Percentiles rank a stretch among this genome's conserved stretches.
These are phyloP conservation scores for Suhomyces anneliseae DNA, from an alignment of 1,139 yeast species.

Conservation along the genomic window DNA sequence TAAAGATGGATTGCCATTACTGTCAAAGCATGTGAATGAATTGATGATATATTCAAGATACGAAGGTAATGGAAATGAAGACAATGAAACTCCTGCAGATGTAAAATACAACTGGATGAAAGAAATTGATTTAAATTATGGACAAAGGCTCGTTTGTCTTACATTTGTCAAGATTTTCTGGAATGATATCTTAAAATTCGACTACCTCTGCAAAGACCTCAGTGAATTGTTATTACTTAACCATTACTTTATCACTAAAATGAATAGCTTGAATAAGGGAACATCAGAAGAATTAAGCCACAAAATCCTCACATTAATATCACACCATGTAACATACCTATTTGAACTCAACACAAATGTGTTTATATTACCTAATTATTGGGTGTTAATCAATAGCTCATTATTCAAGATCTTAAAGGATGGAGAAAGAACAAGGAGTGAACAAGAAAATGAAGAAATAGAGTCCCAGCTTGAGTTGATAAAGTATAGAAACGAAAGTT, in stretches of 20 bases:
- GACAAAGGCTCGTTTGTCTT: slow-evolving; percentile 44
- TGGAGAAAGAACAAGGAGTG: slow-evolving; percentile 26
- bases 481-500: slow-evolving; percentile 71
- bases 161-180: slow-evolving; percentile 68
- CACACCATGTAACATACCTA: slow-evolving; percentile 43
- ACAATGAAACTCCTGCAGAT: background rate
- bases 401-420: slow-evolving; percentile 33
- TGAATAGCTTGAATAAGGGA: slow-evolving; percentile 1
- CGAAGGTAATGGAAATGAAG: slow-evolving; percentile 7
- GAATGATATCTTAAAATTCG: slow-evolving; percentile 58
- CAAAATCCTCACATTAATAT: slow-evolving; percentile 26
- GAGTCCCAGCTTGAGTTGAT: slow-evolving; percentile 57
- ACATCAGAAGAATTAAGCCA: slow-evolving; percentile 18
- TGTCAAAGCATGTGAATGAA: slow-evolving; percentile 23
- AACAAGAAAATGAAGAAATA: slow-evolving; percentile 31
- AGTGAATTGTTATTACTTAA: slow-evolving; percentile 54
- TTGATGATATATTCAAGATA: slow-evolving; percentile 12
- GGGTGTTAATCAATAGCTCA: slow-evolving; percentile 60
- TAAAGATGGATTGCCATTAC: slow-evolving; percentile 52
- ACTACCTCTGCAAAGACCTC: slow-evolving; percentile 59
- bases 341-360: slow-evolving; percentile 65
- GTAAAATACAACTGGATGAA: slow-evolving; percentile 5
- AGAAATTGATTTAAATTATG: slow-evolving; percentile 32
- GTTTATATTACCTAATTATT: slow-evolving; percentile 73
- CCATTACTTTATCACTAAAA: slow-evolving; percentile 36